Base-by-base conservation (phyloP, 345 rosid species). In the Eucalyptus victrix region DNA sequence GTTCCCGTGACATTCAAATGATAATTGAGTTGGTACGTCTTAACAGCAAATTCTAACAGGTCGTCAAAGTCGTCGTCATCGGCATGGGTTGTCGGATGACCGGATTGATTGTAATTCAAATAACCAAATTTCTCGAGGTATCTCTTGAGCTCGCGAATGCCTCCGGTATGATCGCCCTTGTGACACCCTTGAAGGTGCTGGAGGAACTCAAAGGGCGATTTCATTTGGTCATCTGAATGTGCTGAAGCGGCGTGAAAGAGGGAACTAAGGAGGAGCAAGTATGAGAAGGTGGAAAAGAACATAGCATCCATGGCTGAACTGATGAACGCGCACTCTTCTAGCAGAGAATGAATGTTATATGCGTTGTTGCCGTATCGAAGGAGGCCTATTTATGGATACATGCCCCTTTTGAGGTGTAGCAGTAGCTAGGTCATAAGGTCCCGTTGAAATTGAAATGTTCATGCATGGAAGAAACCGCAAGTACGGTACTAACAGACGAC, bases 71-170 rank as follows among this genome's bases (percentile, higher is more conserved):
- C 89, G 47, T 93, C 91, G 42, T 87, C 88, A 1, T 89, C 24
- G n/a, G 76, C 89, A 47, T 50, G 80, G 26, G 30, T 87, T 24
- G 21, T 32, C 12, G 21, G 62, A 86, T 67, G 81, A 16, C 58
- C 21, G 23, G 89, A 49, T 12, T 9, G 47, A 12, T 47, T 49
- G 40, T 83, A 69, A 50, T 49, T 65, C 83, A 93, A 88, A 91
- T 94, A 92, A 54, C 94, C 96, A n/a, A 90, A 94, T 6, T 50
- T 50, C 24, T 93, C 67, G 12, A 92, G 89, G 76, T 92, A 92
- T 7, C 89, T 87, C 53, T 91, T 94, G 87, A 93, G 90, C 13
- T 88, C 54, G 13, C 49, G 76, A 26, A 94, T 81, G 89, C 91
- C 94, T 80, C 89, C 86, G 7, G 90, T 37, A 7, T 88, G 90